Evolutionary conservation across 768 basidiomycete species (phyloP).

Genomic region (Cystobasidium onofrii): DNA sequence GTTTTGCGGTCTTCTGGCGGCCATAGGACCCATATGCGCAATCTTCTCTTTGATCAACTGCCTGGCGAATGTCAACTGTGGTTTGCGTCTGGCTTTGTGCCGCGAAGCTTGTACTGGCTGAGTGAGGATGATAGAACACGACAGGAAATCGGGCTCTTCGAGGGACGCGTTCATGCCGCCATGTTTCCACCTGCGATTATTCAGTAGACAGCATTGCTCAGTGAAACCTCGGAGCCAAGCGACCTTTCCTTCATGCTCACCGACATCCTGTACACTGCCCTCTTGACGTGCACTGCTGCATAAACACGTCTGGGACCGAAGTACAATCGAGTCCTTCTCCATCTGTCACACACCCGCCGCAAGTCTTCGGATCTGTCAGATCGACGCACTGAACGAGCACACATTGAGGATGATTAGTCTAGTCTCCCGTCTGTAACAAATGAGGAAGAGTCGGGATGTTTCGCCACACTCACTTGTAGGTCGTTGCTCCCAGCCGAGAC

Average conservation of each 20-base stretch:
- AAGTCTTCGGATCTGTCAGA: constrained; percentile 14
- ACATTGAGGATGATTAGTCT: not conserved
- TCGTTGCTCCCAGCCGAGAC: constrained; percentile 8
- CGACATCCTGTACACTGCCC: constrained; percentile 30
- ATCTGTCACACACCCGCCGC: constrained; percentile 20
- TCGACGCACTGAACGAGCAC: constrained; percentile 5
- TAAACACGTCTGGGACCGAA: not conserved
- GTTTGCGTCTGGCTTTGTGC: not conserved
- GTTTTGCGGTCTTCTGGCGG: not conserved
- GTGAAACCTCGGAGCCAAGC: too few species aligned
- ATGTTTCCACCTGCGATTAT: constrained; percentile 18
- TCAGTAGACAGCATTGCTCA: not conserved
- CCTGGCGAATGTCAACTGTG: constrained; percentile 11
- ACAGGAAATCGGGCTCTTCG: constrained; percentile 11
- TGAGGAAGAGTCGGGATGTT: not conserved
- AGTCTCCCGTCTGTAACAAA: not conserved
- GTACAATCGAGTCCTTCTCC: constrained; percentile 25
- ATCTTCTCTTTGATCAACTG: not conserved
- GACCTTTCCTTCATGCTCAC: not conserved
- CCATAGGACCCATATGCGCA: not conserved
- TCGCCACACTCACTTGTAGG: constrained; percentile 12
- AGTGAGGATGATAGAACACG: constrained; percentile 15
- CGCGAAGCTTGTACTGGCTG: not conserved
- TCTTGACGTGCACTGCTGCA: constrained; percentile 16
- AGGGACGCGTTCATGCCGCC: constrained; percentile 16